Percentiles rank a stretch among this genome's conserved stretches.
These are phyloP conservation scores for Penicillium manginii DNA, from an alignment of 495 filamentous ascomycete species.

Conservation along the genomic window DNA sequence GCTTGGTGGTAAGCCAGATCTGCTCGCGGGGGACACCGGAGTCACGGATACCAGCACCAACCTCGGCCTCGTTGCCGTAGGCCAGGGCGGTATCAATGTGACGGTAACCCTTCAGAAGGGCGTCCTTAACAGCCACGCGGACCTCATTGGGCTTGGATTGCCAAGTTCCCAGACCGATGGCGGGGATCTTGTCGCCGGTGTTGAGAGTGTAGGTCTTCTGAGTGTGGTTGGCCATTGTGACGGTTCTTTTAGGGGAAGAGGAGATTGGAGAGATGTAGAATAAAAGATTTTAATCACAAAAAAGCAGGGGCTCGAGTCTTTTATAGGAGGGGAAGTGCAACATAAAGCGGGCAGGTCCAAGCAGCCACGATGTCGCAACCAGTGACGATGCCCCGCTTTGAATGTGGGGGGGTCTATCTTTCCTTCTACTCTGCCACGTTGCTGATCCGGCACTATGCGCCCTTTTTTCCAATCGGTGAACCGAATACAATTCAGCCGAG, in stretches of 20 bases:
- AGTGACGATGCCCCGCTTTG: constrained; percentile 15
- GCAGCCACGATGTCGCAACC: constrained; percentile 26
- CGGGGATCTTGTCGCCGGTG: constrained; percentile 78
- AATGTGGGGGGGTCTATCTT: constrained; percentile 7
- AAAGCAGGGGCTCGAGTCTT: not conserved
- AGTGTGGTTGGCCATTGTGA: constrained; percentile 49
- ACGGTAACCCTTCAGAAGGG: constrained; percentile 71
- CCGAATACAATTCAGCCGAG: constrained; percentile 7
- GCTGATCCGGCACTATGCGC: not conserved
- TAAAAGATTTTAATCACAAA: not conserved
- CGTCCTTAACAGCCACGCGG: constrained; percentile 73
- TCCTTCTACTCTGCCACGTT: not conserved
- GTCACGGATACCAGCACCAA: constrained; percentile 77
- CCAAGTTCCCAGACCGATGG: constrained; percentile 84
- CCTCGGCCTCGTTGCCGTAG: constrained; percentile 84
- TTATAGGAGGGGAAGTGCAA: constrained; percentile 13
- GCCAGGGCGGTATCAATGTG: constrained; percentile 78
- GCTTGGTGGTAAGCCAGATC: constrained; percentile 88
- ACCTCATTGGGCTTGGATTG: constrained; percentile 68
- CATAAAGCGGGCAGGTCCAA: constrained; percentile 45
- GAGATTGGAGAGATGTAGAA: not conserved
- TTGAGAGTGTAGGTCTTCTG: constrained; percentile 75
- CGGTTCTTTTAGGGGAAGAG: constrained; percentile 8
- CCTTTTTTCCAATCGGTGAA: constrained; percentile 4
- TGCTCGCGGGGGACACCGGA: constrained; percentile 79